Evolutionary conservation across 2,329 filamentous ascomycete species (phyloP), one percentile per base, ranked within the genome.

Genomic region (Aspergillus costaricaensis): DNA sequence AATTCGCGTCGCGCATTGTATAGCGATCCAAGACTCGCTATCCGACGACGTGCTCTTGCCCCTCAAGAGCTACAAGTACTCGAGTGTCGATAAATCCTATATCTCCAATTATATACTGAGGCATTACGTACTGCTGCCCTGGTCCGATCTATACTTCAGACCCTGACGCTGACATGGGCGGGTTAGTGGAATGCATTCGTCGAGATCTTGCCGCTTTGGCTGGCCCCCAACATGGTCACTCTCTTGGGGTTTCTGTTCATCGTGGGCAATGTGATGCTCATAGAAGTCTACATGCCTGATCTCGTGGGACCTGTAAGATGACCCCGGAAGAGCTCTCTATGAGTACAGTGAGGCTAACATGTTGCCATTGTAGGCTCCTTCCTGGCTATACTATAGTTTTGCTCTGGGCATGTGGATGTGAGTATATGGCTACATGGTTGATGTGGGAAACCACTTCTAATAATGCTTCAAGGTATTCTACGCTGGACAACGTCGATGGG

Each of bases 401-500:
- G 94, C 93, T 1, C 86, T 96, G 66, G 95, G 95, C 43, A 85
- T 99, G 61, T 99, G 96, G 89, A 95, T 96, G 91, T 96, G 67
- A 74, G 77, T 32, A 4, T 50, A 36, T 43, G 43, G 25, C 6
- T 54, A 3, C 19, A 9, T 32, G n/a, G 21, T 36, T 12, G 12
- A 14, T 41, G 12, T 12, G 23, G 14, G 15, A 32, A 21, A 14
- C 21, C n/a, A 39, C 19, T 15, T 50, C 71, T 73, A 21, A 74
- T 53, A 21, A 17, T 7, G 21, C 36, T 5, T 36, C 43, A 67
- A 83, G 82, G 76, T 89, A 98, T 79, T 96, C 95, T 69, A 99
- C 95, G 14, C 93, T 99, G 89, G 95, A 99, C 82, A 99, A 99
- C 76, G 90, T 98, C 65, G 95, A 99, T 77, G 95, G 95, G 68